A percentile compares a stretch with the other conserved stretches of the same genome.
Conservation (phyloP, 768 basidiomycete species). For the Psilocybe azurescens region DNA sequence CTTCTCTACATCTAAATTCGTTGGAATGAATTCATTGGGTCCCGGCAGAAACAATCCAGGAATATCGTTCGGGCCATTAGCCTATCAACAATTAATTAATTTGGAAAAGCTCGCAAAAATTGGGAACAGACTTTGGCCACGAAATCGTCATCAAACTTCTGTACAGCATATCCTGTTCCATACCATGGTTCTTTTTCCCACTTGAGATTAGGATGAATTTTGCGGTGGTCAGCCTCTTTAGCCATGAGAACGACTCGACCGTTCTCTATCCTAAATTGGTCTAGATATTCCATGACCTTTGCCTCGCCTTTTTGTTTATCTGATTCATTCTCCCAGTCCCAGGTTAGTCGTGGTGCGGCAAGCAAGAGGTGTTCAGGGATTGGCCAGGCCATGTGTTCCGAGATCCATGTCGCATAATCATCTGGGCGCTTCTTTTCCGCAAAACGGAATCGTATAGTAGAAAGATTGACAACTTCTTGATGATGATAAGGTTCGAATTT, state of each 20-base stretch:
- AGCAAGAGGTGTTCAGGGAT: slow-evolving; percentile 80
- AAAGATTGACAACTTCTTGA: slow-evolving; percentile 74
- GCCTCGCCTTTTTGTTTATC: slow-evolving; percentile 45
- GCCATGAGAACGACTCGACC: slow-evolving; percentile 81
- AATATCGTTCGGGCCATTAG: slow-evolving; percentile 65
- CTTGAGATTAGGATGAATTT: slow-evolving; percentile 41
- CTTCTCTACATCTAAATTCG: slow-evolving; percentile 84
- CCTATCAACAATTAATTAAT: slow-evolving; percentile 43
- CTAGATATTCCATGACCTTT: slow-evolving; percentile 67
- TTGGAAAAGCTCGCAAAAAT: background rate
- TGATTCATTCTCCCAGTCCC: slow-evolving; percentile 68
- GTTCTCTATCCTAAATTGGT: slow-evolving; percentile 58
- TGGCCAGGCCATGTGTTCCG: slow-evolving; percentile 81
- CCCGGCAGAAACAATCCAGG: slow-evolving; percentile 78
- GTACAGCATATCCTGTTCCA: slow-evolving; percentile 85
- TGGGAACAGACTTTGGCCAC: slow-evolving; percentile 46
- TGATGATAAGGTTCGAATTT: slow-evolving; percentile 71
- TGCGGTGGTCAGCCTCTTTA: slow-evolving; percentile 66
- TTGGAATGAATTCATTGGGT: slow-evolving; percentile 91
- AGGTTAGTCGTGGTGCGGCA: slow-evolving; percentile 69
- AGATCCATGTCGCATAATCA: slow-evolving; percentile 75
- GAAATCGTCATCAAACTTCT: slow-evolving; percentile 69
- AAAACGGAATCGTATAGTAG: slow-evolving; percentile 82
- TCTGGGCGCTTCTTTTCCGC: slow-evolving; percentile 84
- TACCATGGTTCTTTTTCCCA: slow-evolving; percentile 93